Percentiles rank a stretch among this genome's conserved stretches.
These are phyloP conservation scores for Wickerhamiella brachini DNA, from an alignment of 805 yeast genomes.

Conservation along the genomic window DNA sequence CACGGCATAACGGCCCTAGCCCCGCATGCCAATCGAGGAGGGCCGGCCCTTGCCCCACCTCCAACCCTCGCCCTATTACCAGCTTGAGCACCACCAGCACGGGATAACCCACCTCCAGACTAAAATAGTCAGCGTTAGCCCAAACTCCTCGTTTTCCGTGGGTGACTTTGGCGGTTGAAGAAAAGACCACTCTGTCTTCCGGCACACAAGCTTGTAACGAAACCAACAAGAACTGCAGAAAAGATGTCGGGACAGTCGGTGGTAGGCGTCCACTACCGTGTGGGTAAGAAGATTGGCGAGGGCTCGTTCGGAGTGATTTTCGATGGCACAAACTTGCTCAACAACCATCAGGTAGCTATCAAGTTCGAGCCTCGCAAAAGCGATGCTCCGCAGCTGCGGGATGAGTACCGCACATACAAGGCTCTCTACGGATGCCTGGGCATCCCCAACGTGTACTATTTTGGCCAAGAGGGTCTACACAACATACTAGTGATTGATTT, in stretches of 20 bases:
- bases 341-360: constrained; percentile 88
- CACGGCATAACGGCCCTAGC: not conserved
- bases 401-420: constrained; percentile 91
- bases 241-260: constrained; percentile 22
- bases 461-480: constrained; percentile 97
- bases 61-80: not conserved
- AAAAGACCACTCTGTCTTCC: not conserved
- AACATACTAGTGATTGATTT: constrained; percentile 88
- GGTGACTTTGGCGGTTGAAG: not conserved
- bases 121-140: not conserved
- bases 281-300: constrained; percentile 96
- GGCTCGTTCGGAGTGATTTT: constrained; percentile 97
- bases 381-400: constrained; percentile 94
- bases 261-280: constrained; percentile 91
- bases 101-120: not conserved
- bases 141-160: not conserved
- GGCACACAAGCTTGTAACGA: not conserved
- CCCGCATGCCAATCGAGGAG: not conserved
- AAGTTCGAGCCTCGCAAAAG: constrained; percentile 91
- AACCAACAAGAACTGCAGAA: not conserved
- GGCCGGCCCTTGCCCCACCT: not conserved
- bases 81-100: not conserved
- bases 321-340: constrained; percentile 86
- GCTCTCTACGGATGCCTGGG: constrained; percentile 71
- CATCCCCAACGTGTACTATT: constrained; percentile 92